phyloP scores from a whole-genome alignment of 345 rosid genomes.

The Ailanthus altissimus region DNA sequence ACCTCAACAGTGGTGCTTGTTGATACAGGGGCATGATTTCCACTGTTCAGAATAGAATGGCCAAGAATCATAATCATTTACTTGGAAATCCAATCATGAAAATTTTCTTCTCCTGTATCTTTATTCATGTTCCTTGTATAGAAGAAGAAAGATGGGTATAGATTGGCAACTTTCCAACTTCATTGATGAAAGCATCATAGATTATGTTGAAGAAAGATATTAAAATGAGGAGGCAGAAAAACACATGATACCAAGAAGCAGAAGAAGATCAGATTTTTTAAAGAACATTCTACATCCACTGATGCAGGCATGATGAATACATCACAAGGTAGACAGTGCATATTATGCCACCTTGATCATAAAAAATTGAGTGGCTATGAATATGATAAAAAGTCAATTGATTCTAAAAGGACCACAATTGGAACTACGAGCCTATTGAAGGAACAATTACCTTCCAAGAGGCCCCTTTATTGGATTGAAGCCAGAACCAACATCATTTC shows the following conservation, averaged over 20 bases:
- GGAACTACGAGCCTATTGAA: not conserved
- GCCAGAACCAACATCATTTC: conserved; percentile 55
- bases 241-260: too few species aligned
- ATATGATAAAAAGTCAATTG: not conserved
- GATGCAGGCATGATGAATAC: not conserved
- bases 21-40: conserved; percentile 43
- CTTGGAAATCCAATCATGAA: not conserved
- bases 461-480: conserved; percentile 51
- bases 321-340: too few species aligned
- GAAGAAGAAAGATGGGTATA: not conserved
- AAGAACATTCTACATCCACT: not conserved
- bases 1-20: conserved; percentile 54
- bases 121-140: not conserved
- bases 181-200: too few species aligned
- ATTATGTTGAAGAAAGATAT: too few species aligned
- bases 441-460: conserved; percentile 47
- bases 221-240: too few species aligned
- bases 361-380: not conserved
- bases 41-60: conserved; percentile 38
- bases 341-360: not conserved
- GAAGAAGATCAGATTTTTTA: too few species aligned
- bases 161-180: not conserved
- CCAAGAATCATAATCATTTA: not conserved
- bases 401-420: not conserved
- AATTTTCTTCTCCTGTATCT: not conserved